Evolutionary conservation across 768 basidiomycete species (phyloP).

Genomic region (Rhizopogon sp.): DNA sequence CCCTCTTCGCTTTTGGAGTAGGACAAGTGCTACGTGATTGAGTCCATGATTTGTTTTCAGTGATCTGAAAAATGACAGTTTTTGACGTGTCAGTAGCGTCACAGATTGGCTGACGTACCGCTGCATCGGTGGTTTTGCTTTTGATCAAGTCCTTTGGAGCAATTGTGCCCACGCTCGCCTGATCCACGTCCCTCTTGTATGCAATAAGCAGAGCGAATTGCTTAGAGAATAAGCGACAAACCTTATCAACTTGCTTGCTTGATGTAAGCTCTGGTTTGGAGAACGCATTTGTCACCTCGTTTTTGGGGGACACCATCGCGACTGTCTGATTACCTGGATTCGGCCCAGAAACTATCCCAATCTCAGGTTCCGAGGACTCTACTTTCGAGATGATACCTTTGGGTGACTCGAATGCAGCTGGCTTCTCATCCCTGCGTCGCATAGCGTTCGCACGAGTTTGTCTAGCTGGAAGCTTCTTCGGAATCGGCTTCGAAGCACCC

Average conservation of each 20-base stretch:
- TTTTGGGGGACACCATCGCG: background rate
- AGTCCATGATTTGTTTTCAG: background rate
- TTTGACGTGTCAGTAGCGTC: background rate
- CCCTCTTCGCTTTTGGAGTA: conserved; percentile 20
- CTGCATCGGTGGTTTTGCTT: background rate
- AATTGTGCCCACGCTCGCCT: background rate
- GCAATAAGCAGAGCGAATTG: background rate
- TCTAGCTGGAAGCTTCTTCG: background rate
- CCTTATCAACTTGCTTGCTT: background rate
- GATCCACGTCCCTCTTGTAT: background rate
- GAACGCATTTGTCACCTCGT: background rate
- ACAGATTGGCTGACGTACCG: background rate
- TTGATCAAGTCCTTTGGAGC: background rate
- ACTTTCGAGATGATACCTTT: background rate
- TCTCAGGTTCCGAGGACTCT: background rate
- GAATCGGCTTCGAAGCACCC: conserved; percentile 10
- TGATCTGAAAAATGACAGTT: background rate
- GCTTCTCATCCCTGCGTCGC: conserved; percentile 19
- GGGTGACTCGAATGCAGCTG: background rate
- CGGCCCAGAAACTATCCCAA: background rate
- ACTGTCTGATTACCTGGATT: background rate
- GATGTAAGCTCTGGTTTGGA: background rate
- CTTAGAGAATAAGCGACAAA: background rate
- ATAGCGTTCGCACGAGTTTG: conserved; percentile 16
- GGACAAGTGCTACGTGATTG: conserved; percentile 3